Evolutionary conservation across 495 filamentous ascomycete genomes (phyloP).

Genomic region (Filosporella fistucella): DNA sequence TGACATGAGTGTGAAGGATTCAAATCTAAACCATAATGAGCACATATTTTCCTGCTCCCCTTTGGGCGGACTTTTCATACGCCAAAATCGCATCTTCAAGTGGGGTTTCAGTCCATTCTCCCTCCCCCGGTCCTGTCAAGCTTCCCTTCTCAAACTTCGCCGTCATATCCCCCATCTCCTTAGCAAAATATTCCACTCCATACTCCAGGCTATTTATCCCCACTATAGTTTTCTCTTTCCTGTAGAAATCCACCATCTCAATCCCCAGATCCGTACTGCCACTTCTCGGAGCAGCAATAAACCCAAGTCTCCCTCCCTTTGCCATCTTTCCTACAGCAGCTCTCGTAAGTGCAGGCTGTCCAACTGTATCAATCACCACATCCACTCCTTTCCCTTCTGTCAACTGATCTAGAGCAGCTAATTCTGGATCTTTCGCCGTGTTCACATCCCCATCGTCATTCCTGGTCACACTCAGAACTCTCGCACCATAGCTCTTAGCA

Average conservation of each 20-base stretch:
- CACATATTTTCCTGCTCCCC: conserved; percentile 19
- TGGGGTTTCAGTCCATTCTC: conserved; percentile 24
- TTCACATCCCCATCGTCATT: conserved; percentile 27
- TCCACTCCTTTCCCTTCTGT: conserved; percentile 29
- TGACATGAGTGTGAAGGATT: too few species aligned
- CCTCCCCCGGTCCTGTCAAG: conserved; percentile 16
- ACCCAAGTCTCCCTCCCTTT: conserved; percentile 23
- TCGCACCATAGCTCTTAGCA: conserved; percentile 27
- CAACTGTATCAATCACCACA: conserved; percentile 33
- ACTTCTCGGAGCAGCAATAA: conserved; percentile 26
- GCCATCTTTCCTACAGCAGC: conserved; percentile 25
- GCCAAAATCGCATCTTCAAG: conserved; percentile 17
- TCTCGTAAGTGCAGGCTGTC: conserved; percentile 22
- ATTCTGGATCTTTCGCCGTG: conserved; percentile 25
- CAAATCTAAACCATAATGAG: conserved; percentile 17
- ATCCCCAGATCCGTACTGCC: conserved; percentile 24
- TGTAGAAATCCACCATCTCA: conserved; percentile 28
- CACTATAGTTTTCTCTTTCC: conserved; percentile 25
- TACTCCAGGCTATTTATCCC: conserved; percentile 26
- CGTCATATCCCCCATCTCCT: conserved; percentile 11
- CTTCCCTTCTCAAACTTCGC: conserved; percentile 23
- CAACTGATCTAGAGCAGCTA: conserved; percentile 26
- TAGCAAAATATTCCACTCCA: conserved; percentile 18
- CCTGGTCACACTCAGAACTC: conserved; percentile 24
- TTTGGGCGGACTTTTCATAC: conserved; percentile 20